These are phyloP conservation scores for Fusarium fracticaudum DNA, from an alignment of 2,329 filamentous ascomycete species.

Conservation along the genomic window DNA sequence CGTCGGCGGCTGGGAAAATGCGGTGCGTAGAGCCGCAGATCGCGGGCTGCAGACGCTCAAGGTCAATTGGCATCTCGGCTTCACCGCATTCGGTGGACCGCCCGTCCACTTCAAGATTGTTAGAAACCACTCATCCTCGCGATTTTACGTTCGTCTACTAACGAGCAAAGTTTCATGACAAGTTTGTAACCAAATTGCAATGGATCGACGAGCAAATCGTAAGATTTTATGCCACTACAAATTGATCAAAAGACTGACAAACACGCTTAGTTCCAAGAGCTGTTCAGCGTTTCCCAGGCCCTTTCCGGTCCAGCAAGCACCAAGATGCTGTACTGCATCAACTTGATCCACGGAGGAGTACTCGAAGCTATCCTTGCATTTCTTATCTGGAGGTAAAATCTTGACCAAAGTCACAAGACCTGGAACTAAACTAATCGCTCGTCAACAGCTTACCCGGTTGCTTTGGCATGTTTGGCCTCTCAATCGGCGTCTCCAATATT, in stretches of 20 bases:
- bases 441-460: constrained; percentile 68
- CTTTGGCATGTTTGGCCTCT: constrained; percentile 74
- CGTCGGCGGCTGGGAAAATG: not conserved
- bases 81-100: constrained; percentile 19
- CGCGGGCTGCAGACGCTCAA: constrained; percentile 3
- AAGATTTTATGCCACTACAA: not conserved
- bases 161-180: constrained; percentile 28
- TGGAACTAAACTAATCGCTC: too few relatives aligned
- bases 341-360: constrained; percentile 69
- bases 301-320: constrained; percentile 74
- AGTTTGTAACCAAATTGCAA: constrained; percentile 66
- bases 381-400: constrained; percentile 62
- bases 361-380: constrained; percentile 67
- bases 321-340: constrained; percentile 77
- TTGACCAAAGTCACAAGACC: too few relatives aligned
- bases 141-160: rapidly evolving
- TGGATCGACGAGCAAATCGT: constrained; percentile 78
- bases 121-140: too few relatives aligned
- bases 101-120: constrained; percentile 27
- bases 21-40: not conserved
- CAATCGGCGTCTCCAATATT: constrained; percentile 71
- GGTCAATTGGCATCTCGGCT: constrained; percentile 27
- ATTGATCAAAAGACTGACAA: too few relatives aligned
- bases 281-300: constrained; percentile 75
- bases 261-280: constrained; percentile 58